Evolutionary conservation across 345 rosid species (phyloP), one percentile per base, ranked within the genome.

Genomic region (Hypericum perforatum): DNA sequence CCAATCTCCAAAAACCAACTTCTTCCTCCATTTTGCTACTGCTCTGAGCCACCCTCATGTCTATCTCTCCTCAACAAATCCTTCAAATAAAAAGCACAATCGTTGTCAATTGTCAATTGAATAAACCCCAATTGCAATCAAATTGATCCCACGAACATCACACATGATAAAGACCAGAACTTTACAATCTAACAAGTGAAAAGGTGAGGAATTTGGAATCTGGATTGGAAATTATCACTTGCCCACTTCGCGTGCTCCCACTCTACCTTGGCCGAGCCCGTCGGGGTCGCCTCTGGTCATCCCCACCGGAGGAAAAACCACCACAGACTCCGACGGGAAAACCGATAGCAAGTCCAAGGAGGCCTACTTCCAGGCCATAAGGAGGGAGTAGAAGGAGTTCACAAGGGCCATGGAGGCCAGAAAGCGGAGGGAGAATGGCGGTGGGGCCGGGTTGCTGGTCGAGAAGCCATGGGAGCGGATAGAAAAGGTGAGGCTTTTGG

Each of bases 381-480:
- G 68, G 38, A 68, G 62, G 14, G 98, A 91, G 63, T 91, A 76
- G 81, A 79, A 58, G 65, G 74, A 74, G 52, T 87, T 84, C 71
- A 69, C 55, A 45, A 70, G 68, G 65, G 74, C 73, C 0, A 48
- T 70, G 16, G 68, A 74, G 11, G 57, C 61, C 42, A 67, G 65
- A 52, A 44, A 49, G 3, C 15, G 42, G 39, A 40, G 53, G n/a
- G 47, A 15, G 13, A 49, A 53, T 39, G 52, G 60, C 12, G 61
- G 53, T 39, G n/a, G n/a, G n/a, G n/a, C n/a, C n/a, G n/a, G n/a
- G n/a, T 62, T 65, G 58, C 53, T 78, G 63, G 78, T 76, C 38
- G 96, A 95, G 50, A 78, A 71, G 70, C 98, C 96, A 5, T 91
- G 98, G 98, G 96, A 91, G 69, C 75, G 85, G 58, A 71, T 85